These are phyloP conservation scores for Coelastrella sp. DNA, from an alignment of 139 green algal genomes.

Conservation along the genomic window DNA sequence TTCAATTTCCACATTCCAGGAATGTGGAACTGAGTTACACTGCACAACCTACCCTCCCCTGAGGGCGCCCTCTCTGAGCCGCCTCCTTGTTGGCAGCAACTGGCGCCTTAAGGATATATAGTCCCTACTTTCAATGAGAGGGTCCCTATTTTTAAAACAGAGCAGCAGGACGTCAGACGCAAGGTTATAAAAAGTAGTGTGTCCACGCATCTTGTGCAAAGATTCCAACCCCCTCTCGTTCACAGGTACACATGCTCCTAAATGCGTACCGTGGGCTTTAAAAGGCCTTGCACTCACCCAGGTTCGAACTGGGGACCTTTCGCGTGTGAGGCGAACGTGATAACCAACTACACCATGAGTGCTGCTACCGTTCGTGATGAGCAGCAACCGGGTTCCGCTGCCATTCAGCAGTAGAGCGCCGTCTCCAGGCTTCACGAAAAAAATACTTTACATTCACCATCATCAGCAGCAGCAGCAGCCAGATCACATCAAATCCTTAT, in stretches of 20 bases:
- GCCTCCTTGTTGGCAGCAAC: not conserved
- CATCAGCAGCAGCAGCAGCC: not conserved
- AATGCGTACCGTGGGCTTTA: not conserved
- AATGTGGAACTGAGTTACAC: not conserved
- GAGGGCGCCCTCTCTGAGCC: not conserved
- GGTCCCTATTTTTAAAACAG: too few relatives aligned
- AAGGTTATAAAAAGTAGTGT: too few relatives aligned
- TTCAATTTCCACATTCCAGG: not conserved
- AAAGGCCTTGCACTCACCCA: not conserved
- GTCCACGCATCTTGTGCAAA: too few relatives aligned
- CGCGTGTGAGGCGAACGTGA: slow-evolving; percentile 32
- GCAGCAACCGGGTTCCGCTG: not conserved
- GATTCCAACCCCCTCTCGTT: too few relatives aligned
- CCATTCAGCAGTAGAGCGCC: not conserved
- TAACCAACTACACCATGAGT: slow-evolving; percentile 37
- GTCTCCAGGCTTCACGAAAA: not conserved
- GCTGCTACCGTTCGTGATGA: not conserved
- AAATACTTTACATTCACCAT: too few relatives aligned
- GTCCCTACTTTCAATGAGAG: too few relatives aligned
- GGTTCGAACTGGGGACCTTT: slow-evolving; percentile 22
- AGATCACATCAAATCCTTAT: not conserved
- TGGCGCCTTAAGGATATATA: not conserved
- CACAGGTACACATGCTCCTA: too few relatives aligned
- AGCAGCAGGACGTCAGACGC: too few relatives aligned
- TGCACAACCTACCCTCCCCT: not conserved